Evolutionary conservation across 805 yeast species (phyloP).

Genomic region (Nakazawaea anatomiae): DNA sequence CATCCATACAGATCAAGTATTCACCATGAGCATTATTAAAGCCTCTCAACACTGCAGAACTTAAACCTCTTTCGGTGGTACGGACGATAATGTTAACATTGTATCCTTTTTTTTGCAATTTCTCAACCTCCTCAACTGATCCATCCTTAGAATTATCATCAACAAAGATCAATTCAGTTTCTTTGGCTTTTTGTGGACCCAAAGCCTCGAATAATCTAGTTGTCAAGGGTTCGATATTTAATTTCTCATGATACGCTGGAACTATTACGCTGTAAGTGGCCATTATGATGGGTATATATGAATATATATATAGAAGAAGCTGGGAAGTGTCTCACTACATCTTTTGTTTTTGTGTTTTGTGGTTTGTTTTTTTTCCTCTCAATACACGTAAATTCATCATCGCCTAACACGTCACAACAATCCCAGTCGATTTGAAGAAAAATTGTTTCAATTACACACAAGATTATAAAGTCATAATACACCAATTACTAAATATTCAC

Average conservation of each 20-base stretch:
- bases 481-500: too few relatives aligned
- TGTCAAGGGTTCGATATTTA: conserved; percentile 43
- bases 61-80: conserved; percentile 43
- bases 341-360: neutral
- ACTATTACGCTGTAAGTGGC: conserved; percentile 30
- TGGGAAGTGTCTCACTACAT: neutral
- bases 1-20: conserved; percentile 46
- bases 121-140: conserved; percentile 45
- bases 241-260: conserved; percentile 46
- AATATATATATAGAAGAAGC: neutral
- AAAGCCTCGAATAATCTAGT: conserved; percentile 42
- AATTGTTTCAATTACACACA: too few relatives aligned
- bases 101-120: conserved; percentile 36
- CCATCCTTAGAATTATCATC: conserved; percentile 49
- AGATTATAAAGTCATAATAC: too few relatives aligned
- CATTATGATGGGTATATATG: neutral
- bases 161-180: conserved; percentile 42
- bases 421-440: neutral
- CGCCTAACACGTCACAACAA: neutral
- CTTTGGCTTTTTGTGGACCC: conserved; percentile 33
- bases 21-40: conserved; percentile 41
- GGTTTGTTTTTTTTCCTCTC: neutral
- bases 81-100: conserved; percentile 44
- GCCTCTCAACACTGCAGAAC: conserved; percentile 44
- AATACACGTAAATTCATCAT: neutral